Conservation (phyloP, 176 grass and related monocot species). For the Lolium multiflorum region DNA sequence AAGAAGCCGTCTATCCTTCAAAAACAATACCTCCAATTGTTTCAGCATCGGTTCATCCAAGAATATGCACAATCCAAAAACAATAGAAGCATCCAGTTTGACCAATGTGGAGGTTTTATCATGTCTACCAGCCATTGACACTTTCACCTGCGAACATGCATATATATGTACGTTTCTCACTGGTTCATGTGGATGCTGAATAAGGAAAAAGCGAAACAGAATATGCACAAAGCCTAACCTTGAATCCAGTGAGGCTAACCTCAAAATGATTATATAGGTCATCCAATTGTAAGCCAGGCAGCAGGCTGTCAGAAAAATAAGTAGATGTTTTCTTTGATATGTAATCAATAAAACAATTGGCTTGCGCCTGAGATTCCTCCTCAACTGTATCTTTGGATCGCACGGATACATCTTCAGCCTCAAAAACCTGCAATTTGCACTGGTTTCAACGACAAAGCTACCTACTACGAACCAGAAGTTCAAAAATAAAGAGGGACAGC, state of each 20-base stretch:
- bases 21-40: slow-evolving; percentile 71
- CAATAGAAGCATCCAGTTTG: slow-evolving; percentile 64
- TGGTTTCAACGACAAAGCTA: slow-evolving; percentile 38
- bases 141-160: slow-evolving; percentile 61
- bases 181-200: slow-evolving; percentile 46
- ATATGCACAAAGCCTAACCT: slow-evolving; percentile 61
- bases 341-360: slow-evolving; percentile 37
- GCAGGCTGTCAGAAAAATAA: slow-evolving; percentile 37
- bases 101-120: slow-evolving; percentile 59
- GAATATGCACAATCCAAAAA: slow-evolving; percentile 67
- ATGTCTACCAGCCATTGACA: slow-evolving; percentile 50
- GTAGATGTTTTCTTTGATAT: slow-evolving; percentile 30
- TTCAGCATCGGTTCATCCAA: slow-evolving; percentile 82
- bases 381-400: slow-evolving; percentile 52
- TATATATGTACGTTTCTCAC: slow-evolving; percentile 18
- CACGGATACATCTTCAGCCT: slow-evolving; percentile 58
- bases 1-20: background rate
- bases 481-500: background rate
- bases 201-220: slow-evolving; percentile 31
- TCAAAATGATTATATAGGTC: slow-evolving; percentile 88
- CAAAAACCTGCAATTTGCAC: slow-evolving; percentile 68
- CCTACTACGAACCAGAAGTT: slow-evolving; percentile 25
- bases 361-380: slow-evolving; percentile 48
- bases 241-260: slow-evolving; percentile 63
- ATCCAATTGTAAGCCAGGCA: slow-evolving; percentile 55